Percentiles rank a stretch among this genome's conserved stretches.
Evolutionary conservation across 2,329 filamentous ascomycete species (phyloP).

Genomic region (Venturia aucupariae): DNA sequence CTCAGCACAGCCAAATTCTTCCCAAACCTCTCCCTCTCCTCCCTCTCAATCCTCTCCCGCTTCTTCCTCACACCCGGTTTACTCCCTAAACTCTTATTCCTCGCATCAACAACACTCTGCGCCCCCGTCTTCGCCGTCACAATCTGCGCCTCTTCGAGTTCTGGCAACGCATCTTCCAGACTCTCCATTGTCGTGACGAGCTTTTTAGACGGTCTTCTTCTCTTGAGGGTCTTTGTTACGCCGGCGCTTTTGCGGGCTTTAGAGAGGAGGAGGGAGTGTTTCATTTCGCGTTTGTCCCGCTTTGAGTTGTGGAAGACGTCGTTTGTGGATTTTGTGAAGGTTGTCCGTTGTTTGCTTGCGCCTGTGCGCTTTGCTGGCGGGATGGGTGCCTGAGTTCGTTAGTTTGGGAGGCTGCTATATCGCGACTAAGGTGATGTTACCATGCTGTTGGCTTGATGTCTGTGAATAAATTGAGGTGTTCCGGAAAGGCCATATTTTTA

Average conservation of each 20-base stretch:
- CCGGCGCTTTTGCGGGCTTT: slow-evolving; percentile 56
- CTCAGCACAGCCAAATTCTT: slow-evolving; percentile 58
- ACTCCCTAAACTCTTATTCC: slow-evolving; percentile 62
- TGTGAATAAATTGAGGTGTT: slow-evolving; percentile 1
- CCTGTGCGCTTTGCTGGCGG: slow-evolving; percentile 1
- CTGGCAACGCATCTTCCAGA: slow-evolving; percentile 72
- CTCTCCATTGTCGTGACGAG: slow-evolving; percentile 65
- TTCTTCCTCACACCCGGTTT: slow-evolving; percentile 72
- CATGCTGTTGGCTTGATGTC: slow-evolving; percentile 7
- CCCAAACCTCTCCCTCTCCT: slow-evolving; percentile 77
- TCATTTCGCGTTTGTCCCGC: slow-evolving; percentile 73
- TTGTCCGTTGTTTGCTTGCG: slow-evolving; percentile 11
- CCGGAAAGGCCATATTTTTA: not conserved
- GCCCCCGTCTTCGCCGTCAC: slow-evolving; percentile 25
- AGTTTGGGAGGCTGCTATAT: not conserved
- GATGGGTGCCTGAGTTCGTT: slow-evolving; percentile 4
- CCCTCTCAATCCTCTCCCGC: slow-evolving; percentile 65
- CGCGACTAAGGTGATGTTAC: too few relatives aligned
- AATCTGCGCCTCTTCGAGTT: slow-evolving; percentile 42
- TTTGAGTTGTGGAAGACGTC: slow-evolving; percentile 59
- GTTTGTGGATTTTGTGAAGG: not conserved
- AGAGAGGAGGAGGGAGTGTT: slow-evolving; percentile 69
- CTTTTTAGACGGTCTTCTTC: slow-evolving; percentile 64
- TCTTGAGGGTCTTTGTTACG: slow-evolving; percentile 47
- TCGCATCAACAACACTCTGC: slow-evolving; percentile 43